Evolutionary conservation across 306 rosid genomes (phyloP).

Genomic region (Dryas drummondii): DNA sequence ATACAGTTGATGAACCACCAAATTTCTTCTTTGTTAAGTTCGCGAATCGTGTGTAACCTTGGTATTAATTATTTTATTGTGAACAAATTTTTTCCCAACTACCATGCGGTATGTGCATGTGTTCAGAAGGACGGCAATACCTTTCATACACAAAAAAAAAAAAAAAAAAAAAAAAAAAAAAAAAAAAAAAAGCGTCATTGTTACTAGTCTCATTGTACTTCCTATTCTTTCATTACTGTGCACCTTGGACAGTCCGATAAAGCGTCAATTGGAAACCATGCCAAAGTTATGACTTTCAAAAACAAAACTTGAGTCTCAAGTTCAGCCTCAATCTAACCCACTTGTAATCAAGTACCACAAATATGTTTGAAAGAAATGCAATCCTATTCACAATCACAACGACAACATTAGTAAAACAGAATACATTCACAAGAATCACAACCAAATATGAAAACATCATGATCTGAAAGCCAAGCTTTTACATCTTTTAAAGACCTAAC

Average conservation of each 20-base stretch:
- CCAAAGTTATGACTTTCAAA: too few relatives aligned
- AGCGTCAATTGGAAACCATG: too few relatives aligned
- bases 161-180: too few relatives aligned
- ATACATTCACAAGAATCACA: conserved; percentile 4
- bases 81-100: too few relatives aligned
- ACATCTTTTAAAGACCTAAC: background rate
- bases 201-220: background rate
- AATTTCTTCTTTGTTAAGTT: too few relatives aligned
- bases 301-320: too few relatives aligned
- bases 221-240: background rate
- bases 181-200: too few relatives aligned
- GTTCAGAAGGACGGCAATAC: background rate
- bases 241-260: background rate
- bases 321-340: too few relatives aligned
- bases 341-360: background rate
- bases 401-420: background rate
- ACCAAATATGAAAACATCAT: background rate
- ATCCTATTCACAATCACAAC: conserved; percentile 11
- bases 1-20: background rate
- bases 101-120: background rate
- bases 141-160: background rate
- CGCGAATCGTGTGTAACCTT: too few relatives aligned
- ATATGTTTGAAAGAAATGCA: background rate
- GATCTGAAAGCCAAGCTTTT: background rate
- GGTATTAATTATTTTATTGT: too few relatives aligned